Evolutionary conservation across 768 basidiomycete species (phyloP).

Genomic region (Rhodocollybia butyracea): DNA sequence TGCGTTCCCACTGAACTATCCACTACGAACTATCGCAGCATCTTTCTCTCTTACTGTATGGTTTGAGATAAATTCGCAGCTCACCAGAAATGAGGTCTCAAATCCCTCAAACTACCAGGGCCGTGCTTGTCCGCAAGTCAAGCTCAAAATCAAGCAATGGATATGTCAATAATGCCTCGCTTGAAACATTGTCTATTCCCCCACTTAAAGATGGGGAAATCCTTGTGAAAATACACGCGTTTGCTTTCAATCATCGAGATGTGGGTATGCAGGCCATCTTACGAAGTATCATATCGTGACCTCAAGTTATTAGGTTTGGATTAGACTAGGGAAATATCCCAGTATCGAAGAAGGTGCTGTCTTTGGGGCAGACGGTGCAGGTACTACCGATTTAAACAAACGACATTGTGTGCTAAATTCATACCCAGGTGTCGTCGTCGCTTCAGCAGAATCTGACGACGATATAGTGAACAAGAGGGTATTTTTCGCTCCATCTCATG

Average conservation of each 20-base stretch:
- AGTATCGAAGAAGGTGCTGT: constrained; percentile 54
- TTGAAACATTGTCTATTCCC: constrained; percentile 50
- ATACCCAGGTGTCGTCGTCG: constrained; percentile 68
- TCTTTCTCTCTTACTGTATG: no score
- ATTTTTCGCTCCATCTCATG: constrained; percentile 71
- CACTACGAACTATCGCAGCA: no score
- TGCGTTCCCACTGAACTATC: no score
- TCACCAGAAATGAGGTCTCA: no score
- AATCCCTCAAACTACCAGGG: not conserved
- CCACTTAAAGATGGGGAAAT: constrained; percentile 53
- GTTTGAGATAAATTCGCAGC: no score
- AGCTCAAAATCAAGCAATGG: not conserved
- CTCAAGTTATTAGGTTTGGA: constrained; percentile 58
- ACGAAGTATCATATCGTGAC: constrained; percentile 2
- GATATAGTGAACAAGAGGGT: constrained; percentile 67
- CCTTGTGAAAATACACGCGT: constrained; percentile 65
- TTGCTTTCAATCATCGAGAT: constrained; percentile 76
- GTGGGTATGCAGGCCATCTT: constrained; percentile 35
- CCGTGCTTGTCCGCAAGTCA: constrained; percentile 2
- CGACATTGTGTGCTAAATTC: not conserved
- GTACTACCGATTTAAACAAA: constrained; percentile 25
- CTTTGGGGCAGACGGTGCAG: constrained; percentile 74
- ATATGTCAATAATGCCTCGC: constrained; percentile 42
- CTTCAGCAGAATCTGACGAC: constrained; percentile 50
- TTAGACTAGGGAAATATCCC: constrained; percentile 66